A percentile compares a stretch with the other conserved stretches of the same genome.
Conservation (phyloP, 345 rosid species). For the Eucalyptus erythrocorys region DNA sequence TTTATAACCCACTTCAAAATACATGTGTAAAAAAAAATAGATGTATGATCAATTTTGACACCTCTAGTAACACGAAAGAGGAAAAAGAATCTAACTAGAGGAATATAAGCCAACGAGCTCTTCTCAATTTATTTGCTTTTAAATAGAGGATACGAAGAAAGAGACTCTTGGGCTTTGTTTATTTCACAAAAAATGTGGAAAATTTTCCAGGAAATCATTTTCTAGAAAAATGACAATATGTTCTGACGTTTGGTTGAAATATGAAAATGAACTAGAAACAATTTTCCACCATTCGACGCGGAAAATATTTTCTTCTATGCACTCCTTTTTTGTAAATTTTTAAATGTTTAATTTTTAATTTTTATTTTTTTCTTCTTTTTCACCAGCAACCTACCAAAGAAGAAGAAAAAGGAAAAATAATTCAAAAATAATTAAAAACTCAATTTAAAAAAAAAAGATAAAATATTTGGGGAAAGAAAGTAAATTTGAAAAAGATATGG, state of each 20-base stretch:
- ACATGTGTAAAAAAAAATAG: background rate
- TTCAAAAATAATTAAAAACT: no score
- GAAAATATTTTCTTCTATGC: no score
- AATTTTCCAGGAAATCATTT: accelerated
- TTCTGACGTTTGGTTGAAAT: accelerated
- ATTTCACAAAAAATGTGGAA: background rate
- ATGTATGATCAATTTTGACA: background rate
- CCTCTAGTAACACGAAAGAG: background rate
- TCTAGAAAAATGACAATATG: no score
- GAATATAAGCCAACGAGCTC: background rate
- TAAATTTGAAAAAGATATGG: no score
- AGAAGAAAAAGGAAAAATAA: no score
- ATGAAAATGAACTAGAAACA: no score
- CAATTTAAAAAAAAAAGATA: no score
- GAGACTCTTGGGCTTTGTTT: no score
- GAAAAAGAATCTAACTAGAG: background rate
- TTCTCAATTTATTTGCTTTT: background rate
- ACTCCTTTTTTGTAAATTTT: accelerated
- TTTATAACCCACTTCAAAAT: background rate
- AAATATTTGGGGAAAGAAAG: no score
- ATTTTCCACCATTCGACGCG: accelerated
- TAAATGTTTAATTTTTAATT: accelerated
- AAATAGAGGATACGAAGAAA: background rate
- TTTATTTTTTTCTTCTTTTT: no score
- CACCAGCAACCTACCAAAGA: accelerated